Conservation (phyloP, 2,329 filamentous ascomycete species). For the Penicillium sp. region DNA sequence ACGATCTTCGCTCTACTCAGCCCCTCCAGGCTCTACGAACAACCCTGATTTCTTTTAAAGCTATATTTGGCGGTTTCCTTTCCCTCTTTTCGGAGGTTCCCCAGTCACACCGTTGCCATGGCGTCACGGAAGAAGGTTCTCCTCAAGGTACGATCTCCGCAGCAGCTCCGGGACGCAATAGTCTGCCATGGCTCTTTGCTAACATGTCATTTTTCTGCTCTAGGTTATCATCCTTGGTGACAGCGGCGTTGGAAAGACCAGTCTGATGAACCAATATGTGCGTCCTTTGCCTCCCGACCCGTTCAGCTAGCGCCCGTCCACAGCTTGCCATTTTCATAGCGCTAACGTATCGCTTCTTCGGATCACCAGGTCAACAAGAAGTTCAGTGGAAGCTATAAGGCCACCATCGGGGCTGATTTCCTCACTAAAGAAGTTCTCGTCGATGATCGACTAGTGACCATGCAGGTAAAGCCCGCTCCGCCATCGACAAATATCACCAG, state of each 20-base stretch:
- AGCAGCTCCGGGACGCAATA: slow-evolving; percentile 12
- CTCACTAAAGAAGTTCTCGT: slow-evolving; percentile 96
- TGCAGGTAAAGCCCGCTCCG: slow-evolving; percentile 65
- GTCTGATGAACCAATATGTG: slow-evolving; percentile 99
- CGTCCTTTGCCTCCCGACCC: slow-evolving; percentile 32
- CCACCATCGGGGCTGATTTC: slow-evolving; percentile 97
- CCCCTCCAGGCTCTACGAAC: neutral
- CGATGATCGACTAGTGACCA: slow-evolving; percentile 93
- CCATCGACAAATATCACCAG: neutral
- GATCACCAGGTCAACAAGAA: slow-evolving; percentile 90
- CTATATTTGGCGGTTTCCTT: neutral
- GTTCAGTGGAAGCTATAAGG: slow-evolving; percentile 99
- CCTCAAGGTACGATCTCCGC: slow-evolving; percentile 62
- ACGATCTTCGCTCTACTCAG: neutral
- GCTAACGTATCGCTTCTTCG: slow-evolving; percentile 14
- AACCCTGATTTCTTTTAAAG: neutral
- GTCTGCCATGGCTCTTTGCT: slow-evolving; percentile 4
- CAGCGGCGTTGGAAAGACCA: slow-evolving; percentile 98
- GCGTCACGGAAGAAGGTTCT: slow-evolving; percentile 84
- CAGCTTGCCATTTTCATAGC: slow-evolving; percentile 10
- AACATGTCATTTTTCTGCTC: slow-evolving; percentile 5
- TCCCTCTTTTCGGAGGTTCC: neutral
- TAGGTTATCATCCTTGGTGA: slow-evolving; percentile 99
- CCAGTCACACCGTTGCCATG: slow-evolving; percentile 48
- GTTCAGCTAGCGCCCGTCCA: slow-evolving; percentile 2